Evolutionary conservation across 139 green algal species (phyloP), one percentile per base, ranked within the genome.

Genomic region (Pseudopediastrum boryanum): DNA sequence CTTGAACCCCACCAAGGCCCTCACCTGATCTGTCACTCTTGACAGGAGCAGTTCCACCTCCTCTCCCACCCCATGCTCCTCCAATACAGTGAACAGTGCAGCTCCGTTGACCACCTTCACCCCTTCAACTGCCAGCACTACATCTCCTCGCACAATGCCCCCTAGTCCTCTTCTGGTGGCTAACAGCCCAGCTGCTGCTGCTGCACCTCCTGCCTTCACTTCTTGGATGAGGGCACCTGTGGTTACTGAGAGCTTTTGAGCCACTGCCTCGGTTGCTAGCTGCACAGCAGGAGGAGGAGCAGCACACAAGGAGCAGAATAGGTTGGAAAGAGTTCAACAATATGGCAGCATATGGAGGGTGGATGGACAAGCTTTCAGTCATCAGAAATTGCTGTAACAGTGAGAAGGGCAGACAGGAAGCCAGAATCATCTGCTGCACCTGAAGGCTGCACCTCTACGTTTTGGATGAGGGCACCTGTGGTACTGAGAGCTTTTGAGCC

Each of bases 101-200:
- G 56, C 77, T 27, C 76, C 71, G 27, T 71, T 87, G n/a, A 48
- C 50, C 8, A 87, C 63, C 44, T 59, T 46, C 39, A 33, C 54
- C 1, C 52, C 74, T 25, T 89, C 42, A 9, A 81, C 10, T 19
- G 74, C 70, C 19, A 89, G 58, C 7, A 95, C 85, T 2, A 94
- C 83, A 58, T 95, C 90, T 3, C 90, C 90, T 41, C 78, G 42
- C 21, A 92, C 62, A 8, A 96, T 82, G 42, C 92, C 92, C 1
- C 78, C 78, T 25, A 96, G 77, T 21, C 77, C 77, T 16, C 92
- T 68, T 38, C 92, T 66, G 3, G 85, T 95, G 27, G 80, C 35
- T 48, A 94, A 78, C 41, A 96, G 73, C 2, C 93, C 93, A 12
- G 90, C 92, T 65, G 83, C 79, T 4, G 73, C 89, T 7, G 92